phyloP scores from a whole-genome alignment of 2,329 filamentous ascomycete genomes.

The Botryotinia narcissicola region DNA sequence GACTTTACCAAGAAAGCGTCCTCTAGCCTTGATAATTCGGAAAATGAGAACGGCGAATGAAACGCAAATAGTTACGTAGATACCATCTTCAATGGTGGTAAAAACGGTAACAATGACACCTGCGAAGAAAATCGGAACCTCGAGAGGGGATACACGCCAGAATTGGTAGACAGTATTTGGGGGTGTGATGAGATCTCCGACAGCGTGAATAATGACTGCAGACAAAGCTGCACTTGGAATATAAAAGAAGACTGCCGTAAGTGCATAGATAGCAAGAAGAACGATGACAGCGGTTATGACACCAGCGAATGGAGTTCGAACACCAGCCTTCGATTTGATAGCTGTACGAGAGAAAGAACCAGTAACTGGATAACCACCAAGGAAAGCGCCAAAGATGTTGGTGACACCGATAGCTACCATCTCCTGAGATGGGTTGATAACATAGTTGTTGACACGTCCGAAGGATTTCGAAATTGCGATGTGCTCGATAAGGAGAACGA shows the following conservation, averaged over 20 bases:
- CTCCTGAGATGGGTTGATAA: slow-evolving; percentile 92
- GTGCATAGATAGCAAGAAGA: slow-evolving; percentile 82
- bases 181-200: slow-evolving; percentile 86
- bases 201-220: slow-evolving; percentile 93
- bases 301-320: slow-evolving; percentile 86
- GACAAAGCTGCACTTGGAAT: slow-evolving; percentile 79
- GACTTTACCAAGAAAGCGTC: slow-evolving; percentile 79
- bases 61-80: slow-evolving; percentile 79
- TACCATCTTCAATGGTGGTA: slow-evolving; percentile 82
- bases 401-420: slow-evolving; percentile 90
- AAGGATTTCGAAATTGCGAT: slow-evolving; percentile 98
- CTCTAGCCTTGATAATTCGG: slow-evolving; percentile 78
- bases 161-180: slow-evolving; percentile 93
- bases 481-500: slow-evolving; percentile 95
- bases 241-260: slow-evolving; percentile 89
- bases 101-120: slow-evolving; percentile 92
- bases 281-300: slow-evolving; percentile 84
- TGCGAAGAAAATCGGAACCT: slow-evolving; percentile 88
- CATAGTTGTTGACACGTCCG: slow-evolving; percentile 92
- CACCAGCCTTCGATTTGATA: slow-evolving; percentile 95
- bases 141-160: slow-evolving; percentile 87
- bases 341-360: slow-evolving; percentile 95
- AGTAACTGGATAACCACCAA: slow-evolving; percentile 88
- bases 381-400: slow-evolving; percentile 86
- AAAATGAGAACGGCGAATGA: slow-evolving; percentile 78